Conservation (phyloP, 257 asterid genomes). For the Voacanga thouarsii region DNA sequence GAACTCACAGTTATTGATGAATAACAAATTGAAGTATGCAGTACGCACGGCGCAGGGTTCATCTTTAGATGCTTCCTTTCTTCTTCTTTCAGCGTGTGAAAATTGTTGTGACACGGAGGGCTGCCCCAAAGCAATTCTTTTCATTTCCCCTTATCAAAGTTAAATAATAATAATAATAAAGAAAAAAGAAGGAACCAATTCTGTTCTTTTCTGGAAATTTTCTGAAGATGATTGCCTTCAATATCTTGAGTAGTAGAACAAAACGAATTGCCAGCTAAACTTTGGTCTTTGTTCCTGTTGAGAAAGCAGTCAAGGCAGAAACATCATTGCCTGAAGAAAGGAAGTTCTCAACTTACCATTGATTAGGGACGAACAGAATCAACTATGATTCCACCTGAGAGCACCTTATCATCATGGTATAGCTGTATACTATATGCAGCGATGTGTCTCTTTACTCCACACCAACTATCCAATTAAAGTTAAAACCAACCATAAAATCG, state of each 20-base stretch:
- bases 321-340: slow-evolving; percentile 30
- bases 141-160: too few relatives aligned
- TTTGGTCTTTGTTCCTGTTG: neutral
- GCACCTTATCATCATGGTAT: slow-evolving; percentile 35
- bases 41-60: neutral
- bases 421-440: slow-evolving; percentile 1
- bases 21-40: neutral
- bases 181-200: neutral
- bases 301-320: slow-evolving; percentile 47
- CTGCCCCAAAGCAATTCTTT: neutral
- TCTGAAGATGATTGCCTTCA: neutral
- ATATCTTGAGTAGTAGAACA: neutral
- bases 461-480: neutral
- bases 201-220: neutral
- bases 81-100: neutral
- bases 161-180: neutral
- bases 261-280: neutral
- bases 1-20: neutral
- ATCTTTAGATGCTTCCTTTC: neutral
- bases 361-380: slow-evolving; percentile 42
- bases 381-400: slow-evolving; percentile 26
- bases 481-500: neutral
- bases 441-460: neutral
- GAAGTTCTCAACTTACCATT: slow-evolving; percentile 39
- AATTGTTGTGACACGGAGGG: neutral